Base-by-base conservation (phyloP, 352 stramenopile species). In the Globisporangium lucens region DNA sequence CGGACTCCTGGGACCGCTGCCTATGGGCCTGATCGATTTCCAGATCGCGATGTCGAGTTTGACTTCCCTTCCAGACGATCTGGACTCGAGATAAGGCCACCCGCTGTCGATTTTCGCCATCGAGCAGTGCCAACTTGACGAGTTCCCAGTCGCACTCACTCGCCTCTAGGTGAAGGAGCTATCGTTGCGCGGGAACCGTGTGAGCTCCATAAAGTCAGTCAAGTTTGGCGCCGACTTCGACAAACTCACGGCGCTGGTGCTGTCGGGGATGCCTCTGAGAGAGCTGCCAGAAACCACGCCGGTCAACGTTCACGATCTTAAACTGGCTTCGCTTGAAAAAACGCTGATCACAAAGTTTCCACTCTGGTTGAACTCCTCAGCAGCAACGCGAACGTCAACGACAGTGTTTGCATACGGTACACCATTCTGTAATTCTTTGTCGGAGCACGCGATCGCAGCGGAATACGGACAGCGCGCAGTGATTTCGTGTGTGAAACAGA, bases 21-120 rank as follows among this genome's bases (percentile, higher is more conserved):
- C 68, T 4, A 36, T 30, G 6, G n/a, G 51, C 38, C 59, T 74
- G 4, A 49, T 27, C 7, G 65, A 72, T 27, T 46, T 75, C 36
- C 51, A 75, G 47, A 63, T 75, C 13, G 60, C 60, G 4, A 24
- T 57, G n/a, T 67, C 22, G 24, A 75, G 72, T 22, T 41, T 75
- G 24, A 69, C 43, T 10, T 41, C 53, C 2, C 41, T 76, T 6
- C 67, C 72, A 0, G 29, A 58, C 1, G 57, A 70, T 13, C 55
- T 75, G 6, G 49, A 73, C n/a, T 4, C 36, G 35, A 60, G 10
- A 17, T 61, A 36, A 22, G 35, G 56, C 6, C 56, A 36, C 4
- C 7, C 51, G 24, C 1, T 61, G 4, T 56, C 62, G 22, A 61
- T 33, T 13, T 22, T 67, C 7, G n/a, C 13, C n/a, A 17, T 60